Evolutionary conservation across 768 basidiomycete species (phyloP).

Genomic region (Suillus placidus): DNA sequence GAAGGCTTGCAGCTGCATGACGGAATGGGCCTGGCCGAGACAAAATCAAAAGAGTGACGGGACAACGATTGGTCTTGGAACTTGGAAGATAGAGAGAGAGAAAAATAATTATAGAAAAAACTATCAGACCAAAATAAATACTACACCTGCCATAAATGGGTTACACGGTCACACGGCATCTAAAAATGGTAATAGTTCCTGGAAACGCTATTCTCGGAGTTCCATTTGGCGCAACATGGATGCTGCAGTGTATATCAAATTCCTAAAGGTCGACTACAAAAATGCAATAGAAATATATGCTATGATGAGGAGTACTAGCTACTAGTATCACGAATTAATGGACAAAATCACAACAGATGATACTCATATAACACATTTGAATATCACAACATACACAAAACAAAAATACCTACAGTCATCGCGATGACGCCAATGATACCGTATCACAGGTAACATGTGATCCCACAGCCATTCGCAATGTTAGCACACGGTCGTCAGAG

Average conservation of each 20-base stretch:
- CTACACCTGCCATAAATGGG: not conserved
- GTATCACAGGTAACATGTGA: conserved; percentile 14
- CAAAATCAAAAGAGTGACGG: conserved; percentile 16
- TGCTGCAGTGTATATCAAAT: not conserved
- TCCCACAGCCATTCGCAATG: conserved; percentile 54
- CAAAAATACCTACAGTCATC: conserved; percentile 18
- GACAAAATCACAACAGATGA: conserved; percentile 19
- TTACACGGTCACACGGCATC: not conserved
- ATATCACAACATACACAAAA: conserved; percentile 6
- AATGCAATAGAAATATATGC: conserved; percentile 34
- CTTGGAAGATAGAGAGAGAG: not conserved
- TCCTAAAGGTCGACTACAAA: not conserved
- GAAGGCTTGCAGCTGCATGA: conserved; percentile 50
- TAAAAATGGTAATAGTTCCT: not conserved
- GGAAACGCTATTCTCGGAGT: not conserved
- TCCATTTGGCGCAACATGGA: not conserved
- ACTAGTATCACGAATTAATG: conserved; percentile 20
- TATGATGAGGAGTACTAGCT: conserved; percentile 16
- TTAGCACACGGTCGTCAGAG: conserved; percentile 84
- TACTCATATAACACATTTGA: conserved; percentile 12
- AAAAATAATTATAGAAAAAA: conserved; percentile 5
- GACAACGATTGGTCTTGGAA: not conserved
- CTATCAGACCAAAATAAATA: not conserved
- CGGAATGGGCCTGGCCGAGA: conserved; percentile 10
- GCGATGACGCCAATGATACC: conserved; percentile 20